phyloP scores from a whole-genome alignment of 2,329 filamentous ascomycete genomes.

The Aspergillus sp. region DNA sequence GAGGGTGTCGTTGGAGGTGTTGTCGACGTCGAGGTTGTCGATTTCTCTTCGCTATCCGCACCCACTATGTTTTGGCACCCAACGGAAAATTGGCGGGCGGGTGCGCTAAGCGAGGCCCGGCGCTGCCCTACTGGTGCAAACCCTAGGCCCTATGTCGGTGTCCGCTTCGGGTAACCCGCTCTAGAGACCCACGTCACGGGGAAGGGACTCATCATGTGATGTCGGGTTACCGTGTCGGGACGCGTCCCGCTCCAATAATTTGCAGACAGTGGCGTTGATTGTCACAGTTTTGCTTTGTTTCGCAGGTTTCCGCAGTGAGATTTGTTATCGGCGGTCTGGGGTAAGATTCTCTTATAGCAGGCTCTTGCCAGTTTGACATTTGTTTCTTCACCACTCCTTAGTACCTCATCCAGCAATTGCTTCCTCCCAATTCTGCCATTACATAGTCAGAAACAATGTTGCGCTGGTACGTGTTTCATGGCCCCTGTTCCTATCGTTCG shows the following conservation, averaged over 20 bases:
- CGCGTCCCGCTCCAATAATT: slow-evolving; percentile 16
- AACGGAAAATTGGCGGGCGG: slow-evolving; percentile 33
- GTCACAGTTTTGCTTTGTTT: slow-evolving; percentile 16
- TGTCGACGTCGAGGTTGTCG: slow-evolving; percentile 38
- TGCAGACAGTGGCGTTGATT: slow-evolving; percentile 14
- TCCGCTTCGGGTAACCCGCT: slow-evolving; percentile 15
- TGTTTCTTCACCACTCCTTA: background rate
- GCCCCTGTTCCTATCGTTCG: slow-evolving; percentile 2
- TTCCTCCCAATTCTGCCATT: background rate
- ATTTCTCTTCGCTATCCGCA: slow-evolving; percentile 26
- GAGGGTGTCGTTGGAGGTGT: slow-evolving; percentile 29
- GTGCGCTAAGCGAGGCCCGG: slow-evolving; percentile 38
- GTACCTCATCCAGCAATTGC: background rate
- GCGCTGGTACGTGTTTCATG: slow-evolving; percentile 31
- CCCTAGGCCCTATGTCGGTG: slow-evolving; percentile 31
- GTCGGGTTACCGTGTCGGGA: slow-evolving; percentile 11
- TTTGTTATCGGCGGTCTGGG: slow-evolving; percentile 23
- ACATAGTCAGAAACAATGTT: slow-evolving; percentile 28
- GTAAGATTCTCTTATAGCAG: slow-evolving; percentile 14
- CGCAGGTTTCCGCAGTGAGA: slow-evolving; percentile 8
- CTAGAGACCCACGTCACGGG: slow-evolving; percentile 11
- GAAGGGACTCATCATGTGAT: slow-evolving; percentile 18
- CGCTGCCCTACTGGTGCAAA: slow-evolving; percentile 19
- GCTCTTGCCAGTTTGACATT: slow-evolving; percentile 4
- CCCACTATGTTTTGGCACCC: slow-evolving; percentile 21